Base-by-base conservation (phyloP, 108 stramenopile genomes). In the Cyclotella choctawhatcheeana region DNA sequence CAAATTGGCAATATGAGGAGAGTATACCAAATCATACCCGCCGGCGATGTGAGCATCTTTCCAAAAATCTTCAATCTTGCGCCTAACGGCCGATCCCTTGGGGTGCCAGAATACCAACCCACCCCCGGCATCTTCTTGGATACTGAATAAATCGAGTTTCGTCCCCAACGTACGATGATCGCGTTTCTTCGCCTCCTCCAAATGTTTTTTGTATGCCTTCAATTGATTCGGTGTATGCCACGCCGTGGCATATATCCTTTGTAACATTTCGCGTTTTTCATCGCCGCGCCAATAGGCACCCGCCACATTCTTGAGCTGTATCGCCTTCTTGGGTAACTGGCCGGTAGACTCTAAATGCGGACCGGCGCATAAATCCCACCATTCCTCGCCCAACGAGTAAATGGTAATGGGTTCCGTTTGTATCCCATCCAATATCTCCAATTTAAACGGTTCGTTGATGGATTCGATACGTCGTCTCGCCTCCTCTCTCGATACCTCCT, bases 271-370 rank as follows among this genome's bases (percentile, higher is more conserved):
- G 18, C 95, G 82, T 5, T 94, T 95, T 76, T 98, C 98, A 76
- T 98, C 95, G n/a, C 98, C 98, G 22, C 98, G 81, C 98, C 98
- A 98, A 81, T 98, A 98, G n/a, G 97, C 96, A 7, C 97, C 97
- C 0, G 96, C 97, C n/a, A 98, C 91, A 64, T 82, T 89, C 67
- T 92, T 88, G 50, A 97, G 73, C 34, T 77, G 63, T 56, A 97
- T 81, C 16, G 88, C 96, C 82, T 96, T 93, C 59, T 90, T 93
- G 37, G 91, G 90, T 45, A 94, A 69, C 64, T 86, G 79, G 0
- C 86, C 89, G 20, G 98, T 98, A 22, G 85, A 81, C 59, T 95
- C 93, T 12, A 98, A 92, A 73, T 98, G 98, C 12, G 98, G 98
- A 12, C 98, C 98, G 24, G 98, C 98, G 82, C 98, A 98, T 43